Conservation (phyloP, 129 eudicot genomes). For the Deinandra increscens region DNA sequence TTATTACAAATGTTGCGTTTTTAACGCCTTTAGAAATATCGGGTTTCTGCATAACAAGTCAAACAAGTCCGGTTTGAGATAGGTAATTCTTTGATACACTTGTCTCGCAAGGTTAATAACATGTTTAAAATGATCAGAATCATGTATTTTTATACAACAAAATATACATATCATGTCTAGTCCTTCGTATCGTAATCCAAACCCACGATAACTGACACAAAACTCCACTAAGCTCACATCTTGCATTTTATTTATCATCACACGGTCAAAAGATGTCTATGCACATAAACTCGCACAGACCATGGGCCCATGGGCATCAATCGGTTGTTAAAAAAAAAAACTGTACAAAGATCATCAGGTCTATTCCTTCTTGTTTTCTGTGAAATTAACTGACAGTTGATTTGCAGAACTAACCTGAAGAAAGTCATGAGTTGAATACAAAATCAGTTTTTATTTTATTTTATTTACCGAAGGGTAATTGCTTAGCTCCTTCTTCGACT, state of each 20-base stretch:
- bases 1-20: no score
- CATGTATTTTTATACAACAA: no score
- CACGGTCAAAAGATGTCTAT: background rate
- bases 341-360: constrained; percentile 24
- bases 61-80: constrained; percentile 2
- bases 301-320: constrained; percentile 7
- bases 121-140: background rate
- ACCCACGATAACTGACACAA: no score
- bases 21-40: no score
- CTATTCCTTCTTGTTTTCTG: constrained; percentile 22
- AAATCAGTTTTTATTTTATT: constrained; percentile 31
- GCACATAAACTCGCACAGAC: constrained; percentile 18
- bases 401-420: constrained; percentile 17
- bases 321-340: constrained; percentile 21
- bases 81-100: background rate
- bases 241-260: constrained; percentile 15
- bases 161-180: background rate
- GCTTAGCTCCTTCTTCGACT: constrained; percentile 61
- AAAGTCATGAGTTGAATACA: constrained; percentile 27
- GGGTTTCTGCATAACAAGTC: no score
- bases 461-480: constrained; percentile 48
- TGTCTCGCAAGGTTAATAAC: background rate
- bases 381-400: constrained; percentile 19
- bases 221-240: constrained; percentile 26
- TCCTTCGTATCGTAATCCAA: constrained; percentile 4